Conservation (phyloP, 192 early-diverging fungal genomes). For the Jimgerdemannia lactiflua region DNA sequence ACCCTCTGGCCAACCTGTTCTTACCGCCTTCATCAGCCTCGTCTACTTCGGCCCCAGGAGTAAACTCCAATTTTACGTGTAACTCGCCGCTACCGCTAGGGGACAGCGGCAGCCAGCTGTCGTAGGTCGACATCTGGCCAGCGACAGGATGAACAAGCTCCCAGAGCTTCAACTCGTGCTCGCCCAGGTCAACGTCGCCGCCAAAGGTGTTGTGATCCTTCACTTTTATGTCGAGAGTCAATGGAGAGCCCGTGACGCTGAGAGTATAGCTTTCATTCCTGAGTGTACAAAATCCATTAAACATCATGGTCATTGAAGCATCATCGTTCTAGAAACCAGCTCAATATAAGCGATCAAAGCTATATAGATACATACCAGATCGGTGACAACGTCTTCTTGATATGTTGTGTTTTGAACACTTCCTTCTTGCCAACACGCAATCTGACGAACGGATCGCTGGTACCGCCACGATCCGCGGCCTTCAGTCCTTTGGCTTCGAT, state of each 20-base stretch:
- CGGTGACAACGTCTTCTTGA: conserved; percentile 71
- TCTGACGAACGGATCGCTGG: conserved; percentile 71
- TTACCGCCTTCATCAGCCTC: neutral
- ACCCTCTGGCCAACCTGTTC: neutral
- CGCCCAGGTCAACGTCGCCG: conserved; percentile 62
- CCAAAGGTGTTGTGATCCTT: conserved; percentile 68
- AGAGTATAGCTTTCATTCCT: conserved; percentile 30
- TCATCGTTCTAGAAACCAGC: neutral
- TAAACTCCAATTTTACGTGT: conserved; percentile 27
- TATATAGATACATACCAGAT: conserved; percentile 47
- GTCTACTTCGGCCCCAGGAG: neutral
- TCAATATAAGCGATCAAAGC: neutral
- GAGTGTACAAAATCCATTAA: neutral
- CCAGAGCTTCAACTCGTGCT: conserved; percentile 53
- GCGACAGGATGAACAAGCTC: conserved; percentile 32
- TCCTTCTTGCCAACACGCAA: conserved; percentile 56
- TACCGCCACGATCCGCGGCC: conserved; percentile 45
- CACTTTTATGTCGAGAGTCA: conserved; percentile 54
- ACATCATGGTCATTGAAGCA: neutral
- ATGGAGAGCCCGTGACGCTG: conserved; percentile 22
- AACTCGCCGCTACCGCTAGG: conserved; percentile 35
- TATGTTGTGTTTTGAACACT: conserved; percentile 61
- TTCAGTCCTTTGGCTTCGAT: conserved; percentile 44
- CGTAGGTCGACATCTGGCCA: conserved; percentile 13
- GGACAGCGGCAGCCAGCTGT: conserved; percentile 30